Conservation (phyloP, 139 green algal genomes). For the Nannochloris sp. region DNA sequence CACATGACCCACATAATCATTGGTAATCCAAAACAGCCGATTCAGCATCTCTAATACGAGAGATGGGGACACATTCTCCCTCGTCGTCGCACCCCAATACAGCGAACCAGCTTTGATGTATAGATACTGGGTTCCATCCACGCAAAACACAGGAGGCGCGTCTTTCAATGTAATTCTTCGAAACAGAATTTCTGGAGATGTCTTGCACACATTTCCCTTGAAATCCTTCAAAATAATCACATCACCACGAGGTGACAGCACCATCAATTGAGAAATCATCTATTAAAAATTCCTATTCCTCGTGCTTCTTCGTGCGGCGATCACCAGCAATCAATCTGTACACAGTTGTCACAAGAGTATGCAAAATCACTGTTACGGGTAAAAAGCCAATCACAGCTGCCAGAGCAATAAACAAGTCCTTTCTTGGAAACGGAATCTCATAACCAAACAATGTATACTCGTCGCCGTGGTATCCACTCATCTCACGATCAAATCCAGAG, state of each 20-base stretch:
- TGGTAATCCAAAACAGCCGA: conserved; percentile 73
- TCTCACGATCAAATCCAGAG: neutral
- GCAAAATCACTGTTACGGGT: conserved; percentile 32
- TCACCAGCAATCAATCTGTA: conserved; percentile 5
- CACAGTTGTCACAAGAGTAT: conserved; percentile 11
- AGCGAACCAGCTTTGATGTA: conserved; percentile 77
- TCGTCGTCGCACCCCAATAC: conserved; percentile 79
- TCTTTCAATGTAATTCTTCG: conserved; percentile 74
- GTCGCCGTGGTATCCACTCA: too few species aligned
- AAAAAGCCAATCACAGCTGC: conserved; percentile 38
- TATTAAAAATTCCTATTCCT: neutral
- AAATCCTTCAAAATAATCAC: conserved; percentile 87
- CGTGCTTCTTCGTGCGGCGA: neutral
- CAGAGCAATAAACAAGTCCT: conserved; percentile 34
- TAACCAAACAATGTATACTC: conserved; percentile 29
- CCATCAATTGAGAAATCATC: conserved; percentile 89
- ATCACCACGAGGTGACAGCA: conserved; percentile 82
- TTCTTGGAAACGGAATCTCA: conserved; percentile 33
- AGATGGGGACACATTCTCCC: conserved; percentile 77
- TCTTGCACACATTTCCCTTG: conserved; percentile 74
- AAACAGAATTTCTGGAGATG: conserved; percentile 81
- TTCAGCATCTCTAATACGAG: conserved; percentile 87
- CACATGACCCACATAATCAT: conserved; percentile 83
- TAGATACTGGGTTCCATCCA: conserved; percentile 94
- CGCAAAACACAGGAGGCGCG: conserved; percentile 79